Evolutionary conservation across 1,284 basidiomycete species (phyloP).

Genomic region (Kwoniella shivajii): DNA sequence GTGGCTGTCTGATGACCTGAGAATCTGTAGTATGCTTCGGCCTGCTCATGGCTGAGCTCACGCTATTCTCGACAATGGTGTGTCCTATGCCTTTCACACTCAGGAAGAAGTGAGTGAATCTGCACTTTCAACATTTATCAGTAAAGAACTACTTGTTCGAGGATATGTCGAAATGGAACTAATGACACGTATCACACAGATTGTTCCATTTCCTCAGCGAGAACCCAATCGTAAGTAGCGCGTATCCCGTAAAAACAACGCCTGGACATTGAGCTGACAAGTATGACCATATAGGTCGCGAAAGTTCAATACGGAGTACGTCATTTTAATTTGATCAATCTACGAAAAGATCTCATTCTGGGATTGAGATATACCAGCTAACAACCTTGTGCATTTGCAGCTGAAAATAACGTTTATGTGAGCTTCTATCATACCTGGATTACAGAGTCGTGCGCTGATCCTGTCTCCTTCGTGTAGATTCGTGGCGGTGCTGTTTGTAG

Average conservation of each 20-base stretch:
- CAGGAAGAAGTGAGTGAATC: conserved; percentile 53
- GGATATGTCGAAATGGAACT: too few species aligned
- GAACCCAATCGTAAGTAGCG: conserved; percentile 51
- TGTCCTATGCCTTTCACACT: conserved; percentile 54
- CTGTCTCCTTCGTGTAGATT: conserved; percentile 61
- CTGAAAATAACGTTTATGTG: conserved; percentile 95
- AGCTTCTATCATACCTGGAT: conserved; percentile 43
- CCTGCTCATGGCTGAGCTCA: conserved; percentile 51
- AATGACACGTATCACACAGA: conserved; percentile 22
- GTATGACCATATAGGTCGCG: conserved; percentile 44
- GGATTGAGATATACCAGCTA: neutral
- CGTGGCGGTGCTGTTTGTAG: conserved; percentile 69
- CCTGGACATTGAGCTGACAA: conserved; percentile 18
- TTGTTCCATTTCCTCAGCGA: conserved; percentile 56
- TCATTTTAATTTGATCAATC: neutral
- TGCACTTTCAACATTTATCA: too few species aligned
- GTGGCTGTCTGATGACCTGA: conserved; percentile 1
- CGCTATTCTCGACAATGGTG: conserved; percentile 50
- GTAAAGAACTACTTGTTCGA: too few species aligned
- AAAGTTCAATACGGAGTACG: conserved; percentile 59
- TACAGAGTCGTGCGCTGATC: neutral
- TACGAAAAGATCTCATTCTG: neutral
- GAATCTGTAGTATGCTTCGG: conserved; percentile 49
- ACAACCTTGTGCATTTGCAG: conserved; percentile 27
- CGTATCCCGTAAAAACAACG: neutral